Base-by-base conservation (phyloP, 352 stramenopile genomes). In the Phytophthora palmivora region DNA sequence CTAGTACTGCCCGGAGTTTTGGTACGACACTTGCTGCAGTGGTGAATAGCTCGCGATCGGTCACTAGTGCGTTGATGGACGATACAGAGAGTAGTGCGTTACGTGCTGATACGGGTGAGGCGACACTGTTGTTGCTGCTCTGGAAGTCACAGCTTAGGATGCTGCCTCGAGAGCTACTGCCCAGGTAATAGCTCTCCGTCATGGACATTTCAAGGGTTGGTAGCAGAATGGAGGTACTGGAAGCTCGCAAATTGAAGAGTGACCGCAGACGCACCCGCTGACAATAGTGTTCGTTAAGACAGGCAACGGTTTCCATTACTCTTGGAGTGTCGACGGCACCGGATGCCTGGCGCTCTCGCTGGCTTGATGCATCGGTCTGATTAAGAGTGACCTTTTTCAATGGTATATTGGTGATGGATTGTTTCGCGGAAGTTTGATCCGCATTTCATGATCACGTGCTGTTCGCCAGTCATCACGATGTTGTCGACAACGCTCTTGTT, bases 1-100 rank as follows among this genome's bases (percentile, higher is more conserved):
- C 50, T 4, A 77, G 32, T 11, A 77, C 58, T 16, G 72, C 68
- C 45, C 64, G 70, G n/a, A 82, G 70, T 22, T 77, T 77, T 11
- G 73, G 73, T 3, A 82, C 37, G 42, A 79, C 67, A 26, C 61
- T 64, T 7, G 59, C 50, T 21, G 70, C 70, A 14, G 45, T 63
- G n/a, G 63, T 57, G 45, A 75, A 82, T 3, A 82, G 51, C 32
- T 82, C 70, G 11, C 49, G 66, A 41, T 77, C 67, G 19, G 66
- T 72, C 15, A 82, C 55, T 10, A 74, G 37, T 1, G 64, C 56
- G 46, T 71, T 65, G 54, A 79, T 72, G 5, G 67, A 79, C 15
- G 70, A 79, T 6, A 11, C 24, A 0, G 62, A 70, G 10, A 74
- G 45, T n/a, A 73, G 38, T 6, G 55, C 59, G 36, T 69, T 68